Evolutionary conservation across 2,329 filamentous ascomycete genomes (phyloP), one percentile per base, ranked within the genome.

Genomic region (Raffaelea arxii): DNA sequence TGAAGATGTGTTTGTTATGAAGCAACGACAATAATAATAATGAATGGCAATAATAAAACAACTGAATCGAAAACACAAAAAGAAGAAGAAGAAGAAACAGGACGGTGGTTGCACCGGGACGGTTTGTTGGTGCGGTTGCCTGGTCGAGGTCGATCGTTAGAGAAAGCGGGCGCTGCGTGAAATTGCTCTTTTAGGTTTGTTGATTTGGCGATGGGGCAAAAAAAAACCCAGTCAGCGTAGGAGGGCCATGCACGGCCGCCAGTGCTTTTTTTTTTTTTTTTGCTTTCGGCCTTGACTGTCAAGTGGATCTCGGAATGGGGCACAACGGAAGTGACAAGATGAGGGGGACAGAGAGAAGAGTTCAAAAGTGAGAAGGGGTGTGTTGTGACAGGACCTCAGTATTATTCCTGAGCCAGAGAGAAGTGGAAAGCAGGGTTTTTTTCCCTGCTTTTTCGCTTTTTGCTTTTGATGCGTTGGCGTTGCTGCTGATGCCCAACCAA

Each of bases 391-490:
- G n/a, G n/a, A n/a, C n/a, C n/a, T n/a, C n/a, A n/a, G n/a, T n/a
- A n/a, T n/a, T n/a, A n/a, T n/a, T n/a, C n/a, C n/a, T n/a, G n/a
- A n/a, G n/a, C n/a, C n/a, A n/a, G n/a, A 22, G 44, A 24, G 21
- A 27, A 23, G 39, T 6, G 41, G 19, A 36, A 47, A 32, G 5
- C 4, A 25, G 25, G 24, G 12, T 39, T 32, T 41, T 41, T 47
- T 47, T 48, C 36, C 21, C 48, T 37, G 38, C 40, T 51, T 45
- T 50, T 46, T 44, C 37, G 25, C 25, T 45, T 42, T 47, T 46
- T 35, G 49, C 49, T 38, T 43, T 49, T 41, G 54, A 55, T 56
- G 54, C 53, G 54, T 47, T 56, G 54, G 52, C 54, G 50, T 40
- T 56, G 51, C 50, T 52, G 48, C 45, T 39, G 51, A 42, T 47